phyloP scores from a whole-genome alignment of 2,329 filamentous ascomycete species.

The Fusarium sterilihyphosum region DNA sequence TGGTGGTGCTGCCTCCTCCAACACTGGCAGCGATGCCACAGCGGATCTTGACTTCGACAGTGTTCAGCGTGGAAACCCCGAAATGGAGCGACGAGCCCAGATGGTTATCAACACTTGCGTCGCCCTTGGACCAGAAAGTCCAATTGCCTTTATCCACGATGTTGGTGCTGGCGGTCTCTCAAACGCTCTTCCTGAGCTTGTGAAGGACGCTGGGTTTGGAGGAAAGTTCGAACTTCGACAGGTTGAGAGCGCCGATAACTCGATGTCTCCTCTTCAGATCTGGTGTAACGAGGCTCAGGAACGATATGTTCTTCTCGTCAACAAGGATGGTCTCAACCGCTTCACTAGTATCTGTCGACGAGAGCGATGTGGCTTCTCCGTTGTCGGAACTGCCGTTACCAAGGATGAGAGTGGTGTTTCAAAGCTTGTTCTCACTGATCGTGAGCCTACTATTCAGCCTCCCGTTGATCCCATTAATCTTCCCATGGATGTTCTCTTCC shows the following conservation, averaged over 20 bases:
- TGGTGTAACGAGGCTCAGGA: slow-evolving; percentile 99
- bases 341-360: slow-evolving; percentile 77
- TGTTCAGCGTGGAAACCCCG: slow-evolving; percentile 95
- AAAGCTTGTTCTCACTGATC: slow-evolving; percentile 82
- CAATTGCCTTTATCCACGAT: slow-evolving; percentile 97
- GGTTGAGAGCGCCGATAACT: slow-evolving; percentile 86
- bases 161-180: slow-evolving; percentile 88
- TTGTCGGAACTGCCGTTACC: slow-evolving; percentile 81
- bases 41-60: slow-evolving; percentile 96
- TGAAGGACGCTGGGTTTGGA: slow-evolving; percentile 90
- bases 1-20: slow-evolving; percentile 92
- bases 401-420: slow-evolving; percentile 71
- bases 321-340: slow-evolving; percentile 80
- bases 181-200: slow-evolving; percentile 79
- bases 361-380: slow-evolving; percentile 91
- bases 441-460: slow-evolving; percentile 78
- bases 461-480: slow-evolving; percentile 78
- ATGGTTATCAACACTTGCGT: slow-evolving; percentile 98
- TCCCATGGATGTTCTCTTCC: slow-evolving; percentile 88
- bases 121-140: slow-evolving; percentile 83
- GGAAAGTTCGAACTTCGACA: slow-evolving; percentile 95
- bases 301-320: slow-evolving; percentile 91
- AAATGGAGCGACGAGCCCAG: slow-evolving; percentile 94
- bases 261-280: slow-evolving; percentile 92
- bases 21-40: slow-evolving; percentile 85